Conservation (phyloP, 495 filamentous ascomycete genomes). For the Aspergillus sparsus region DNA sequence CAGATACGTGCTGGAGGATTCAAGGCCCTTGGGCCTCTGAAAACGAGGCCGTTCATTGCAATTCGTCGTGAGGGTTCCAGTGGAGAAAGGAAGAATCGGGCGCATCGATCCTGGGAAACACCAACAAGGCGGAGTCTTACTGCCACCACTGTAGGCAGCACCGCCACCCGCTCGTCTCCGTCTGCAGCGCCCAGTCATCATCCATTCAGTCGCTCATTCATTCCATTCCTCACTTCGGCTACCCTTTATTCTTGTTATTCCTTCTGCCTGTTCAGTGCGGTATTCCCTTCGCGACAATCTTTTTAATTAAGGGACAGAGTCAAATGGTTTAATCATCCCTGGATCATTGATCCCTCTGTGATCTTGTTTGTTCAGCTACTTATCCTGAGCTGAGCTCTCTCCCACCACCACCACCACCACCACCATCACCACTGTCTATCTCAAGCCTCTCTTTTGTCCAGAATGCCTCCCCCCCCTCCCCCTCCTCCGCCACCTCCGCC, state of each 20-base stretch:
- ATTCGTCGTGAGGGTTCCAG: slow-evolving; percentile 1
- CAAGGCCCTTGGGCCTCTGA: slow-evolving; percentile 32
- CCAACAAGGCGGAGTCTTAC: slow-evolving; percentile 25
- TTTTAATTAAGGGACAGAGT: background rate
- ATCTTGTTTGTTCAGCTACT: slow-evolving; percentile 8
- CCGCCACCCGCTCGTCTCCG: slow-evolving; percentile 16
- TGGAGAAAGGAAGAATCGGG: slow-evolving; percentile 23
- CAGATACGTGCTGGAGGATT: slow-evolving; percentile 34
- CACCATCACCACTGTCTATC: slow-evolving; percentile 12
- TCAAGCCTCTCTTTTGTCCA: slow-evolving; percentile 10
- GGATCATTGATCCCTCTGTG: slow-evolving; percentile 19
- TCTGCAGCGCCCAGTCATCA: background rate
- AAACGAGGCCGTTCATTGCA: slow-evolving; percentile 39
- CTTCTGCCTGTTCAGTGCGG: slow-evolving; percentile 13
- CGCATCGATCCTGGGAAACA: slow-evolving; percentile 7
- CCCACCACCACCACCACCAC: too few species aligned
- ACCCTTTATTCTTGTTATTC: slow-evolving; percentile 9
- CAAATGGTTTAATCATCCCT: slow-evolving; percentile 16
- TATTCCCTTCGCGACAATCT: background rate
- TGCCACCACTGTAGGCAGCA: slow-evolving; percentile 20
- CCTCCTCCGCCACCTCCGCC: slow-evolving; percentile 72
- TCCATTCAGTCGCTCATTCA: background rate
- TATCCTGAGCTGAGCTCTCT: slow-evolving; percentile 4
- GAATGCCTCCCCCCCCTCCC: slow-evolving; percentile 65
- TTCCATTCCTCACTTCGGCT: slow-evolving; percentile 1